Percentiles rank a stretch among this genome's conserved stretches.
Evolutionary conservation across 1,139 yeast genomes (phyloP).

Genomic region (Blastobotrys ciferrii): DNA sequence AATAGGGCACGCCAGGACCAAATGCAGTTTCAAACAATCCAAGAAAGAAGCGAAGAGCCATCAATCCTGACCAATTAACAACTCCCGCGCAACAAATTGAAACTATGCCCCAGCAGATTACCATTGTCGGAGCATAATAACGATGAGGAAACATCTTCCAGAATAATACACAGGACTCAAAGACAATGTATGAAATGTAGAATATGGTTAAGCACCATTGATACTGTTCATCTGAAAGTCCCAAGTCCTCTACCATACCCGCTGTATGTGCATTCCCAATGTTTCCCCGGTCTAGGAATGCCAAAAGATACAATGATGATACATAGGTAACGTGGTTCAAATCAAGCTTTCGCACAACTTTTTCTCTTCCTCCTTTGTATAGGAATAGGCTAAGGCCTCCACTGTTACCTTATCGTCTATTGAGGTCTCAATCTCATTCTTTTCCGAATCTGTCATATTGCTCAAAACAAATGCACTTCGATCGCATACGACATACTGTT

Average conservation of each 20-base stretch:
- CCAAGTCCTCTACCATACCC: constrained; percentile 51
- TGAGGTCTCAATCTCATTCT: no score
- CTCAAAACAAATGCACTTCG: no score
- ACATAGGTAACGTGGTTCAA: constrained; percentile 28
- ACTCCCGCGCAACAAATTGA: constrained; percentile 28
- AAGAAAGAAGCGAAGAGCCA: constrained; percentile 30
- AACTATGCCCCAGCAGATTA: constrained; percentile 32
- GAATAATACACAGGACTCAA: constrained; percentile 25
- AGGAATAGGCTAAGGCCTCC: no score
- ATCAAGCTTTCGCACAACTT: constrained; percentile 21
- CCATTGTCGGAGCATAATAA: constrained; percentile 28
- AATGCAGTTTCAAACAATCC: constrained; percentile 34
- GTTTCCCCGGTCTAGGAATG: constrained; percentile 58
- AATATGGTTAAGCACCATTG: constrained; percentile 29
- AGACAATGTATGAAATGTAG: constrained; percentile 33
- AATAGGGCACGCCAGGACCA: constrained; percentile 36
- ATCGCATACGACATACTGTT: no score
- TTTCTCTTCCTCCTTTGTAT: constrained; percentile 19
- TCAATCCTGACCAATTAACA: constrained; percentile 25
- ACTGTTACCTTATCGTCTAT: no score
- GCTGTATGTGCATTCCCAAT: constrained; percentile 63
- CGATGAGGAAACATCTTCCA: constrained; percentile 29
- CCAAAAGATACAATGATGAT: constrained; percentile 50
- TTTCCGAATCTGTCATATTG: no score
- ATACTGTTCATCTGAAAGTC: constrained; percentile 45